These are phyloP conservation scores for Pythium insidiosum DNA, from an alignment of 352 stramenopile genomes.

Conservation along the genomic window DNA sequence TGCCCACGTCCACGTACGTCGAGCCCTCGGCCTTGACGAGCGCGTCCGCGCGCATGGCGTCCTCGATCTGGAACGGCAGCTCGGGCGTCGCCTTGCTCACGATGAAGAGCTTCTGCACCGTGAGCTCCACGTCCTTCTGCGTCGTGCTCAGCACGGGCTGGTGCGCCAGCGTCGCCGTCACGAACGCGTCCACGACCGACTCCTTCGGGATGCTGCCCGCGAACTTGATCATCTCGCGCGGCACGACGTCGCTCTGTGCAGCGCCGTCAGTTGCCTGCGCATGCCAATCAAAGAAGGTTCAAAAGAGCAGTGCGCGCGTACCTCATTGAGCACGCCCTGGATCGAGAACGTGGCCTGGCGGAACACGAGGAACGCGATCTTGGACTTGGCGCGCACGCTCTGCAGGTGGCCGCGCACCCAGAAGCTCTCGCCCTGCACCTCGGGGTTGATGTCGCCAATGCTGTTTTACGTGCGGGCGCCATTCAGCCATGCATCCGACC, in stretches of 20 bases:
- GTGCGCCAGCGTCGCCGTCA: conserved; percentile 83
- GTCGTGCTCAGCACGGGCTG: conserved; percentile 91
- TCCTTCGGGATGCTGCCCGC: conserved; percentile 91
- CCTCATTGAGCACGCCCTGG: conserved; percentile 85
- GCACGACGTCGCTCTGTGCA: conserved; percentile 65
- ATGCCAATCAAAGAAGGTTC: conserved; percentile 30
- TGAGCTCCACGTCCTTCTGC: conserved; percentile 93
- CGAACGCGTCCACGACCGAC: conserved; percentile 95
- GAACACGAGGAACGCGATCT: conserved; percentile 96
- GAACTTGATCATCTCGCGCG: conserved; percentile 98
- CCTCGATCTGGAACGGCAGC: conserved; percentile 93
- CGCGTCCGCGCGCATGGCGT: conserved; percentile 87
- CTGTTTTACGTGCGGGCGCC: no score
- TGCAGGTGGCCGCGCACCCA: conserved; percentile 95
- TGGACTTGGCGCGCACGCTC: conserved; percentile 90
- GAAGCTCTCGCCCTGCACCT: conserved; percentile 83
- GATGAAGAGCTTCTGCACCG: conserved; percentile 91
- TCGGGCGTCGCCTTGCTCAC: conserved; percentile 91
- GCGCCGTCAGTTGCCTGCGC: conserved; percentile 31
- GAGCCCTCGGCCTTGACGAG: conserved; percentile 77
- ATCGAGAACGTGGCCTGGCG: conserved; percentile 95
- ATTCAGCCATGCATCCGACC: no score
- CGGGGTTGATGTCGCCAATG: conserved; percentile 63
- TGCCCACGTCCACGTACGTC: conserved; percentile 79
- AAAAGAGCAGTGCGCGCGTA: no score